Evolutionary conservation across 805 yeast species (phyloP).

Genomic region (Kluyveromyces nonfermentans): DNA sequence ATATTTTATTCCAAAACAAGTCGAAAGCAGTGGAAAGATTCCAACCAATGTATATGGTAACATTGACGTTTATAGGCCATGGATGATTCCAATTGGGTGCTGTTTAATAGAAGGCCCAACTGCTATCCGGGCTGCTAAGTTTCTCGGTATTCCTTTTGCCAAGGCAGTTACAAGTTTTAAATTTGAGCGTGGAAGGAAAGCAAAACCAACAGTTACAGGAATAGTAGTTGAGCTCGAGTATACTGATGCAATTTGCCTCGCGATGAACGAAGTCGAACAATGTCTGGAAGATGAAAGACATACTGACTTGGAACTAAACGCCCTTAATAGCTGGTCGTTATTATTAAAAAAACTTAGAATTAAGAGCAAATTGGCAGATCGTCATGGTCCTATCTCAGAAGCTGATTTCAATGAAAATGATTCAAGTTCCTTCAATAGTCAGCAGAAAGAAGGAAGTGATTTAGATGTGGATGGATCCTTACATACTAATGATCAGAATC

Average conservation of each 20-base stretch:
- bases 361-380: slow-evolving; percentile 32
- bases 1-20: slow-evolving; percentile 51
- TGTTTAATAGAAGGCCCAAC: slow-evolving; percentile 44
- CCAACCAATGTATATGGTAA: slow-evolving; percentile 76
- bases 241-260: slow-evolving; percentile 26
- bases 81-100: slow-evolving; percentile 82
- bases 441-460: slow-evolving; percentile 4
- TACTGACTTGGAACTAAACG: slow-evolving; percentile 37
- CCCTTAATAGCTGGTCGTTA: slow-evolving; percentile 32
- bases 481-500: background rate
- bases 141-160: slow-evolving; percentile 68
- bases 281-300: slow-evolving; percentile 31
- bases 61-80: slow-evolving; percentile 64
- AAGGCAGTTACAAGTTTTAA: slow-evolving; percentile 85
- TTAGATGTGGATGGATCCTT: background rate
- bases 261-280: slow-evolving; percentile 24
- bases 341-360: slow-evolving; percentile 29
- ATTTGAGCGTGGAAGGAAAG: slow-evolving; percentile 41
- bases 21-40: slow-evolving; percentile 49
- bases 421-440: slow-evolving; percentile 13
- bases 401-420: slow-evolving; percentile 4
- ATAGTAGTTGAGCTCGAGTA: slow-evolving; percentile 58
- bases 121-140: slow-evolving; percentile 61
- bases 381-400: slow-evolving; percentile 34
- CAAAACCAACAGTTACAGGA: slow-evolving; percentile 65